These are phyloP conservation scores for Tuctoria greenei DNA, from an alignment of 176 grass and related monocot genomes.

Conservation along the genomic window DNA sequence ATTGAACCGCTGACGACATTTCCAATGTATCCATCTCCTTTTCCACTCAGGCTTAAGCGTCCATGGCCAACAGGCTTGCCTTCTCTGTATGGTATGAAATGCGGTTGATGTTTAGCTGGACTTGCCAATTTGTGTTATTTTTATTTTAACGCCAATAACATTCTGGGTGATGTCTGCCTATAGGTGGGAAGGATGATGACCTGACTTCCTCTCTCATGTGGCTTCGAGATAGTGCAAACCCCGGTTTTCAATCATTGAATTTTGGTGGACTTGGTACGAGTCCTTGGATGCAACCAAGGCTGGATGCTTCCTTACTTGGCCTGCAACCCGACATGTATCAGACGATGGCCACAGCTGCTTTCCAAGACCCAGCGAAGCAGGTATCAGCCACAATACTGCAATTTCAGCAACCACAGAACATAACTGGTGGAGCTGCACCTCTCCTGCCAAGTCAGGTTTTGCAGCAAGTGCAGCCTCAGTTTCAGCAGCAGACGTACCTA, in stretches of 20 bases:
- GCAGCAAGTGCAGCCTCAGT: conserved; percentile 64
- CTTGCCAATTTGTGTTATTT: background rate
- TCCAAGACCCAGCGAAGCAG: conserved; percentile 67
- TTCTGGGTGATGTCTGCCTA: conserved; percentile 27
- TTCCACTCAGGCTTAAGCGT: conserved; percentile 92
- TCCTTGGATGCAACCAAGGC: conserved; percentile 81
- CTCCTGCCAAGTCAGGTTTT: conserved; percentile 65
- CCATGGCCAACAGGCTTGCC: conserved; percentile 95
- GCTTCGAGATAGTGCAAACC: conserved; percentile 77
- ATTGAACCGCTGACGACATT: conserved; percentile 99
- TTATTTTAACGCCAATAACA: conserved; percentile 5
- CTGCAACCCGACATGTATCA: conserved; percentile 80
- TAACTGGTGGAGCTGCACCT: conserved; percentile 38
- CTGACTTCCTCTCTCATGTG: conserved; percentile 88
- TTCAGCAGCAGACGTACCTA: conserved; percentile 60
- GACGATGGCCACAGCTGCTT: conserved; percentile 45
- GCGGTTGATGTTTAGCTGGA: conserved; percentile 21
- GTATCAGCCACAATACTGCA: conserved; percentile 68
- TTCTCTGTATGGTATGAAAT: conserved; percentile 65
- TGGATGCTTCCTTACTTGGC: conserved; percentile 63
- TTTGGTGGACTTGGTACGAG: conserved; percentile 65
- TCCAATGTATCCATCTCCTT: conserved; percentile 94
- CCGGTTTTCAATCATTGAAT: conserved; percentile 79
- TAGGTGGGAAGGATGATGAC: conserved; percentile 93
- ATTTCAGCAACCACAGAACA: conserved; percentile 76